Percentiles rank a stretch among this genome's conserved stretches.
These are phyloP conservation scores for Yamadazyma sp. DNA, from an alignment of 805 yeast species.

Conservation along the genomic window DNA sequence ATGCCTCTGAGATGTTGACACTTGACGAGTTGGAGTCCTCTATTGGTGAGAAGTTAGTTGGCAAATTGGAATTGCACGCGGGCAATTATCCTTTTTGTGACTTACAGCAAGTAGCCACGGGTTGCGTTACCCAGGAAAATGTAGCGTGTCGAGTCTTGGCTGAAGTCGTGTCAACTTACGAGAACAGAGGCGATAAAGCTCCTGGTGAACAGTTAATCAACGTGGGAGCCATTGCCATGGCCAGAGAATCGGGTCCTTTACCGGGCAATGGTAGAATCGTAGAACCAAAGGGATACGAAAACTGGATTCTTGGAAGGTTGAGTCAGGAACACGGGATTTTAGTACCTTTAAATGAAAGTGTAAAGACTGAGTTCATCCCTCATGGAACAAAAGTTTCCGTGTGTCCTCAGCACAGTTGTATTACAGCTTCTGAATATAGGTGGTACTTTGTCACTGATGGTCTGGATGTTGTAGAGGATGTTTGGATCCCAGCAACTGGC, in stretches of 20 bases:
- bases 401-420: conserved; percentile 72
- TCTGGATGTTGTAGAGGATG: conserved; percentile 49
- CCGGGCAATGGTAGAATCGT: conserved; percentile 60
- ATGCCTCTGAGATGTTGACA: conserved; percentile 44
- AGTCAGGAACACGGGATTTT: conserved; percentile 82
- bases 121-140: conserved; percentile 59
- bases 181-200: conserved; percentile 47
- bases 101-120: conserved; percentile 74
- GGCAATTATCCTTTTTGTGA: conserved; percentile 77
- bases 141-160: conserved; percentile 62
- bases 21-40: conserved; percentile 23
- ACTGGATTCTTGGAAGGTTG: conserved; percentile 66
- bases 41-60: conserved; percentile 26
- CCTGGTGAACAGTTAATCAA: conserved; percentile 67
- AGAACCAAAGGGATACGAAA: conserved; percentile 41
- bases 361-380: conserved; percentile 41
- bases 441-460: conserved; percentile 53
- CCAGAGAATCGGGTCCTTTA: conserved; percentile 60
- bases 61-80: conserved; percentile 70
- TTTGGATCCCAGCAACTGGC: conserved; percentile 58
- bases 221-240: conserved; percentile 70
- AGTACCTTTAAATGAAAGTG: conserved; percentile 38
- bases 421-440: conserved; percentile 61
- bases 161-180: conserved; percentile 55
- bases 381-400: conserved; percentile 55